phyloP scores from a whole-genome alignment of 1,284 basidiomycete genomes.

The Exsudoporus floridanus region DNA sequence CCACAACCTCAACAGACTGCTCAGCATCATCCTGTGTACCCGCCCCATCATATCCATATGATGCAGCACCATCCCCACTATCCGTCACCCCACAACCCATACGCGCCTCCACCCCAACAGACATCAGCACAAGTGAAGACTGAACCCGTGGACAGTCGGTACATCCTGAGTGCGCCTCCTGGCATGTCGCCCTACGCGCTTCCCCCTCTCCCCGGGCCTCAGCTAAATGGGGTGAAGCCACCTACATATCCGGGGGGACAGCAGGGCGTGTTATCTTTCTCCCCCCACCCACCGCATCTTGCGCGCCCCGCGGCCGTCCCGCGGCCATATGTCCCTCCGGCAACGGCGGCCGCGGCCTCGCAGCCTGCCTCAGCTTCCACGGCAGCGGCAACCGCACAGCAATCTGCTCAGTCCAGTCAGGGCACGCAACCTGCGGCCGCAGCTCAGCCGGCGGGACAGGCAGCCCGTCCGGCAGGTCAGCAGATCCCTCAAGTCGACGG shows the following conservation, averaged over 20 bases:
- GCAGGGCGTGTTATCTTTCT: conserved; percentile 53
- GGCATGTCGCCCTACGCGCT: conserved; percentile 49
- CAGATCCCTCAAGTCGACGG: conserved; percentile 72
- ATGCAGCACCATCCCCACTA: conserved; percentile 49
- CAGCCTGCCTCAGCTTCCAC: conserved; percentile 20
- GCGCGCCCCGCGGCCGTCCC: conserved; percentile 36
- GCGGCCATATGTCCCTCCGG: conserved; percentile 29
- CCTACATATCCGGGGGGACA: conserved; percentile 54
- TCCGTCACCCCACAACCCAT: conserved; percentile 45
- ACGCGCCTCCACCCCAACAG: conserved; percentile 40
- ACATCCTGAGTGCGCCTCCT: conserved; percentile 49
- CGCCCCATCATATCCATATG: conserved; percentile 54
- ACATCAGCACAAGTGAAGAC: conserved; percentile 53
- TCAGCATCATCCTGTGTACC: conserved; percentile 50
- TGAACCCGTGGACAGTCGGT: conserved; percentile 65
- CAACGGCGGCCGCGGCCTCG: conserved; percentile 2
- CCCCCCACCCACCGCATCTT: conserved; percentile 48
- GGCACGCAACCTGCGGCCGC: conserved; percentile 1
- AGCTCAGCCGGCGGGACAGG: conserved; percentile 16
- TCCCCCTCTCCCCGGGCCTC: conserved; percentile 65
- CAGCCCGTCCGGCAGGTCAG: conserved; percentile 27
- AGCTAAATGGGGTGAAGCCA: conserved; percentile 47
- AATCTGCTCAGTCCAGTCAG: conserved; percentile 17
- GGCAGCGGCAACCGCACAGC: conserved; percentile 2
- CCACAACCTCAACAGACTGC: conserved; percentile 46